Percentiles rank a stretch among this genome's conserved stretches.
Conservation (phyloP, 164 flowering plant genomes). For the Magnolia kwangsiensis region DNA sequence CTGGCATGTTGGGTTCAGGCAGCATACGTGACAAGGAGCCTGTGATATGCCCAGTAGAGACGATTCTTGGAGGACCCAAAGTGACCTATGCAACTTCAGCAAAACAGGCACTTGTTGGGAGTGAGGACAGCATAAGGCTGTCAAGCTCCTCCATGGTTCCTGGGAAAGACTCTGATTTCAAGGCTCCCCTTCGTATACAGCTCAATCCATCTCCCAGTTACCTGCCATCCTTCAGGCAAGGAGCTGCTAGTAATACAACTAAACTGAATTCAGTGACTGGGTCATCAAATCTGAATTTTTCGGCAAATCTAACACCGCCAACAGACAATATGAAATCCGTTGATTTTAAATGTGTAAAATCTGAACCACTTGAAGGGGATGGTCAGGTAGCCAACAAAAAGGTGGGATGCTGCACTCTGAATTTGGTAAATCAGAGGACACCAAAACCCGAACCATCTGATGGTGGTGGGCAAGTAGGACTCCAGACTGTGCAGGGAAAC, state of each 20-base stretch:
- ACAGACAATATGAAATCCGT: constrained; percentile 8
- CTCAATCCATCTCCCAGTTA: constrained; percentile 20
- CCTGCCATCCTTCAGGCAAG: neutral
- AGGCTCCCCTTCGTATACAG: constrained; percentile 31
- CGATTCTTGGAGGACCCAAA: constrained; percentile 1
- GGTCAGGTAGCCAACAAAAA: constrained; percentile 7
- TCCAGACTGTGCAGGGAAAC: neutral
- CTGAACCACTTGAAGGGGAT: constrained; percentile 46
- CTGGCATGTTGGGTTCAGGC: neutral
- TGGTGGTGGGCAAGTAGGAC: constrained; percentile 11
- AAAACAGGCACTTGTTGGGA: constrained; percentile 13
- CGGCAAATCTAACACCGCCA: constrained; percentile 3
- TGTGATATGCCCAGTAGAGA: constrained; percentile 7
- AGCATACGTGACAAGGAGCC: constrained; percentile 17
- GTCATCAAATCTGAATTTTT: constrained; percentile 6
- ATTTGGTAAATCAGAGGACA: constrained; percentile 6
- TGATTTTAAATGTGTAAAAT: constrained; percentile 28
- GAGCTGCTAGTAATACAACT: constrained; percentile 12
- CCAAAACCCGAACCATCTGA: constrained; percentile 33
- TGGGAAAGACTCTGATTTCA: constrained; percentile 12
- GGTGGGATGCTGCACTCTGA: constrained; percentile 5
- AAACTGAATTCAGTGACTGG: constrained; percentile 14
- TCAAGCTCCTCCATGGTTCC: constrained; percentile 2
- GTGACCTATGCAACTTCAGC: constrained; percentile 4
- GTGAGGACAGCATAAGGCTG: constrained; percentile 8